phyloP scores from a whole-genome alignment of 2,329 filamentous ascomycete species.

The Cladosporium oxysporum region DNA sequence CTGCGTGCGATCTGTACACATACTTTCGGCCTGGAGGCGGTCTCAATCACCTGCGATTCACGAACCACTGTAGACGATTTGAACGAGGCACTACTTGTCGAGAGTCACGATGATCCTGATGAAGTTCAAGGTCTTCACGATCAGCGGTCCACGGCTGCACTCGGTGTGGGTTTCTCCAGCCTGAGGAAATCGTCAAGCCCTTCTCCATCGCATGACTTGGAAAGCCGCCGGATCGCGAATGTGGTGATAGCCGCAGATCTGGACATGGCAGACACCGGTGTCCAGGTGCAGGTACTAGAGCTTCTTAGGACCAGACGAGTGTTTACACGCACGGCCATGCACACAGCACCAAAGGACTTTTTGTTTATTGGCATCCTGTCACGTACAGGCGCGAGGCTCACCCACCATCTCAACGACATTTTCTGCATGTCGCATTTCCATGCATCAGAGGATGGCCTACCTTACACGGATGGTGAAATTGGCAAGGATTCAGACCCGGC shows the following conservation, averaged over 20 bases:
- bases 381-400: slow-evolving; percentile 38
- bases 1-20: slow-evolving; percentile 65
- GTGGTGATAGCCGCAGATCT: slow-evolving; percentile 81
- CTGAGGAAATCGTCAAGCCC: slow-evolving; percentile 9
- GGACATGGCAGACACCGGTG: slow-evolving; percentile 67
- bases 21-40: slow-evolving; percentile 71
- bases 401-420: slow-evolving; percentile 66
- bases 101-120: neutral
- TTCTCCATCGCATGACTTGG: slow-evolving; percentile 34
- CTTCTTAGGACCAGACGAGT: slow-evolving; percentile 78
- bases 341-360: slow-evolving; percentile 75
- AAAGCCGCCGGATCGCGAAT: slow-evolving; percentile 68
- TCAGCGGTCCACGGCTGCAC: neutral
- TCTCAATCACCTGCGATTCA: slow-evolving; percentile 70
- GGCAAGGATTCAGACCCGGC: slow-evolving; percentile 22
- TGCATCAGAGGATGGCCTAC: slow-evolving; percentile 27
- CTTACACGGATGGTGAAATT: slow-evolving; percentile 27
- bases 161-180: slow-evolving; percentile 4
- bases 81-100: slow-evolving; percentile 64
- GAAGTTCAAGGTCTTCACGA: neutral
- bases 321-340: slow-evolving; percentile 71
- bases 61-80: slow-evolving; percentile 81
- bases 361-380: slow-evolving; percentile 71
- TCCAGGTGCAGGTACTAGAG: slow-evolving; percentile 80
- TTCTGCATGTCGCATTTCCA: slow-evolving; percentile 90